Evolutionary conservation across 345 rosid genomes (phyloP).

Genomic region (Stellera chamaejasme): DNA sequence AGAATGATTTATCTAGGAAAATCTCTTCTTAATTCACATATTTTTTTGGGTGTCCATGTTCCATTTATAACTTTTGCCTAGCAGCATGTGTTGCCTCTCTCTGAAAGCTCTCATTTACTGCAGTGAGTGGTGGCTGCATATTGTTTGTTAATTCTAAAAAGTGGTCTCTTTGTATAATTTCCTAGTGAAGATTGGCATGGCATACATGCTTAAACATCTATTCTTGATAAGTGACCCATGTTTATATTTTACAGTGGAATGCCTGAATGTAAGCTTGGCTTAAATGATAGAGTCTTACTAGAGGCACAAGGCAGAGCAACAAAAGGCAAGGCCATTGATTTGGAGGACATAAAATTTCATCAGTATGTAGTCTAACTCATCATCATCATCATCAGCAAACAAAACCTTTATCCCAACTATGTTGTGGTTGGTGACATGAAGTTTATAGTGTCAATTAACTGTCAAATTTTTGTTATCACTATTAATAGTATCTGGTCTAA

Average conservation of each 20-base stretch:
- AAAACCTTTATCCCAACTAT: background rate
- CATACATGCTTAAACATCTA: too few relatives aligned
- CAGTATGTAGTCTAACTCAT: conserved; percentile 36
- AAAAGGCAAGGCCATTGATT: conserved; percentile 75
- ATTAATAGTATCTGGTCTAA: background rate
- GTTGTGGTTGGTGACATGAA: background rate
- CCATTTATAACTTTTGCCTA: too few relatives aligned
- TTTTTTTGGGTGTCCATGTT: too few relatives aligned
- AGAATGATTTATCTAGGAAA: too few relatives aligned
- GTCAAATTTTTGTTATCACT: background rate
- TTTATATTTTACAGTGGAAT: conserved; percentile 45
- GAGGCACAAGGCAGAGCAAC: conserved; percentile 78
- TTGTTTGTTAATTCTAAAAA: too few relatives aligned
- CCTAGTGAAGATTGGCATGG: too few relatives aligned
- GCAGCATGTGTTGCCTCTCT: too few relatives aligned
- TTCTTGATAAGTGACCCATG: background rate
- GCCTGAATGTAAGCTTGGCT: conserved; percentile 85
- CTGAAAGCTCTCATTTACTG: too few relatives aligned
- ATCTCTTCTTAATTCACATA: too few relatives aligned
- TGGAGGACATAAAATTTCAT: conserved; percentile 79
- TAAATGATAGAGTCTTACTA: conserved; percentile 67
- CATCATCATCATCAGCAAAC: background rate
- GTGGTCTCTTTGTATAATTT: too few relatives aligned
- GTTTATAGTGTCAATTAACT: too few relatives aligned
- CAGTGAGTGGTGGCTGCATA: too few relatives aligned